Percentiles rank a stretch among this genome's conserved stretches.
Evolutionary conservation across 805 yeast genomes (phyloP).

Genomic region (Myxozyma geophila): DNA sequence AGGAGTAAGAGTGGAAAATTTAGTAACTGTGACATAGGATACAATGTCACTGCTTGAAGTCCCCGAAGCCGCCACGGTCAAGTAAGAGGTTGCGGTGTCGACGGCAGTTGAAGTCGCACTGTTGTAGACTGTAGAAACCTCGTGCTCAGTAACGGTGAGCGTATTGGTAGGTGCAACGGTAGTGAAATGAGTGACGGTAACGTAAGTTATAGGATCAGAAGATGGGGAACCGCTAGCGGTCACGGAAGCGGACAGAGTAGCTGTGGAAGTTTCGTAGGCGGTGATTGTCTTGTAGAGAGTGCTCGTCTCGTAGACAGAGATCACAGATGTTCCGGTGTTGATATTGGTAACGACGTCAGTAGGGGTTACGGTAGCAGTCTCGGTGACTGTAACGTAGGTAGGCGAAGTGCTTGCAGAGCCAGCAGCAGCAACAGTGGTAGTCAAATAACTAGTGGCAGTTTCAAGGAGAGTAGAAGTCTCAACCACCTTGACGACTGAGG

Average conservation of each 20-base stretch:
- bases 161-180: constrained; percentile 17
- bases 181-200: constrained; percentile 13
- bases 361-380: constrained; percentile 12
- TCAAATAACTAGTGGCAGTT: neutral
- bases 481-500: neutral
- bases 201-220: constrained; percentile 12
- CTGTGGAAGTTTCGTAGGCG: neutral
- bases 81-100: constrained; percentile 12
- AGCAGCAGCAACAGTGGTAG: neutral
- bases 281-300: neutral
- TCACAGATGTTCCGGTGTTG: constrained; percentile 7
- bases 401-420: neutral
- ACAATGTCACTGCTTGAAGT: constrained; percentile 2
- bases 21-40: constrained; percentile 9
- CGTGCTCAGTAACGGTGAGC: constrained; percentile 6
- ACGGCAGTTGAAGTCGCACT: neutral
- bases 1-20: constrained; percentile 5
- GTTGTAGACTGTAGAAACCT: constrained; percentile 5
- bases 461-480: neutral
- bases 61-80: neutral
- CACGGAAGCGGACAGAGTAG: neutral
- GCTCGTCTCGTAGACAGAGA: constrained; percentile 9
- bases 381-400: constrained; percentile 15
- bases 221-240: neutral
- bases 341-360: neutral